Conservation (phyloP, 768 basidiomycete genomes). For the Butyriboletus loyo region DNA sequence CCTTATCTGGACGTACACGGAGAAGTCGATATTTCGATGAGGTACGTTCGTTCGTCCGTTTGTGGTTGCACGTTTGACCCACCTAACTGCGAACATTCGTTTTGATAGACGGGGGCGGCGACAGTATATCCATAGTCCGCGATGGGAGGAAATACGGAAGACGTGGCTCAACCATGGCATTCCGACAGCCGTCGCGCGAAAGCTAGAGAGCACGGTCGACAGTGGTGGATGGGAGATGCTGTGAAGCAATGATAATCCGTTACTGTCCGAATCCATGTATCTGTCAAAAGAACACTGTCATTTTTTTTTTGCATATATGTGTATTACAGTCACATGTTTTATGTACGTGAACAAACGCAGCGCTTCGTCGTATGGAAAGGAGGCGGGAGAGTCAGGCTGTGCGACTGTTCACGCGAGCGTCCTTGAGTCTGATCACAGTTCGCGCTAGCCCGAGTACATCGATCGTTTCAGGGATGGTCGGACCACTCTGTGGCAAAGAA, state of each 20-base stretch:
- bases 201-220: constrained; percentile 82
- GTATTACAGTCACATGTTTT: background rate
- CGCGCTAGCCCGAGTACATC: constrained; percentile 35
- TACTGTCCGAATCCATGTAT: background rate
- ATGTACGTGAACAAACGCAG: background rate
- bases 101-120: constrained; percentile 73
- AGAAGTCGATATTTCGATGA: constrained; percentile 88
- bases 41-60: constrained; percentile 44
- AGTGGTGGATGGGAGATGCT: constrained; percentile 93
- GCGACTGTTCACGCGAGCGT: constrained; percentile 1
- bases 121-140: constrained; percentile 78
- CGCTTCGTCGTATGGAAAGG: background rate
- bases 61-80: background rate
- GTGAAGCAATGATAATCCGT: constrained; percentile 26
- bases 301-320: background rate
- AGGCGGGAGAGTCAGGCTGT: background rate
- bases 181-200: constrained; percentile 85
- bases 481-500: constrained; percentile 35
- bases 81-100: background rate
- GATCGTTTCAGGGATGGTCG: constrained; percentile 40
- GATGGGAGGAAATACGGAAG: constrained; percentile 91
- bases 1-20: constrained; percentile 95
- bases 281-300: background rate
- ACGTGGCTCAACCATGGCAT: constrained; percentile 89
- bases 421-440: constrained; percentile 16